Percentiles rank a stretch among this genome's conserved stretches.
phyloP scores from a whole-genome alignment of 2,329 filamentous ascomycete genomes.

The Beauveria rudraprayagi region DNA sequence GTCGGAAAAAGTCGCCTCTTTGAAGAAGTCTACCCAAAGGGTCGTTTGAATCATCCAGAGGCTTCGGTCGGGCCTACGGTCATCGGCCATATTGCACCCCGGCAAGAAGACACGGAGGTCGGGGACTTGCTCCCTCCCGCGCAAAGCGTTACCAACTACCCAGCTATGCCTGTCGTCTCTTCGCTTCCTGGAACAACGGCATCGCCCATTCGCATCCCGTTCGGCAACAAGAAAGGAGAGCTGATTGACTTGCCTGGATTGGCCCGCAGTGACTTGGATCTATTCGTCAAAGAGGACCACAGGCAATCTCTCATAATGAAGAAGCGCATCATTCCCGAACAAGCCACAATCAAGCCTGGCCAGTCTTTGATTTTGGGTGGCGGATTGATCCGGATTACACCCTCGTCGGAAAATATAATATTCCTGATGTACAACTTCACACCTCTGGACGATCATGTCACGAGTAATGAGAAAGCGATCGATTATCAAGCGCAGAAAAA shows the following conservation, averaged over 20 bases:
- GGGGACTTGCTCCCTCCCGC: conserved; percentile 65
- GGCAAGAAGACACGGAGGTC: conserved; percentile 27
- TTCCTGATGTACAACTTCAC: conserved; percentile 84
- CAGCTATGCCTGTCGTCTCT: conserved; percentile 79
- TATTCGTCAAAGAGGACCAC: conserved; percentile 59
- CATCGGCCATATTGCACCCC: neutral
- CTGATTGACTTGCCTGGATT: conserved; percentile 89
- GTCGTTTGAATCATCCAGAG: conserved; percentile 19
- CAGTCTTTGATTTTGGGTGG: conserved; percentile 73
- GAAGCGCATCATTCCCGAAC: conserved; percentile 62
- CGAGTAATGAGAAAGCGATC: conserved; percentile 70
- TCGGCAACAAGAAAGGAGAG: conserved; percentile 78
- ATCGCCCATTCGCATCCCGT: conserved; percentile 87
- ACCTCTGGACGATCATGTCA: conserved; percentile 67
- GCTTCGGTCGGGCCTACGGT: neutral
- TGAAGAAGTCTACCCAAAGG: conserved; percentile 77
- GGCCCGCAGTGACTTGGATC: conserved; percentile 62
- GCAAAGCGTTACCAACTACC: conserved; percentile 65
- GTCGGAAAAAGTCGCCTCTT: conserved; percentile 95
- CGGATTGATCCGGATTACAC: conserved; percentile 81
- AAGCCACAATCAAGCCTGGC: conserved; percentile 62
- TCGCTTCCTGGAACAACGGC: conserved; percentile 87
- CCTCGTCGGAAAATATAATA: conserved; percentile 49
- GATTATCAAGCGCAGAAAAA: conserved; percentile 60
- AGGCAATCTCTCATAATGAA: conserved; percentile 70